phyloP scores from a whole-genome alignment of 2,329 filamentous ascomycete genomes.

The Leptographium galeiforme region DNA sequence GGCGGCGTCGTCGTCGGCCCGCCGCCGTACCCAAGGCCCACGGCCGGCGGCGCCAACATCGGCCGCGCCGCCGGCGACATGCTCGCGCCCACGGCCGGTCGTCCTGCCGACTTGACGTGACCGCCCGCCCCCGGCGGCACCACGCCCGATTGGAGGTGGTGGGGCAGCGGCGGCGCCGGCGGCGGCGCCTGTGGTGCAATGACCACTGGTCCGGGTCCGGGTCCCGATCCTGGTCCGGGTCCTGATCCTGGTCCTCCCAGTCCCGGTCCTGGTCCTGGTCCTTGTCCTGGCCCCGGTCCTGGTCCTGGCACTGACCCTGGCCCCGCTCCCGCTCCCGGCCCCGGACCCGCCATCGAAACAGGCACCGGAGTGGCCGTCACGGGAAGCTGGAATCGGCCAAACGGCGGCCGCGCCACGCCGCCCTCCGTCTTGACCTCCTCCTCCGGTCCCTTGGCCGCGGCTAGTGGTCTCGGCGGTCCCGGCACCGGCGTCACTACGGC shows the following conservation, averaged over 20 bases:
- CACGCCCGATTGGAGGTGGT: background rate
- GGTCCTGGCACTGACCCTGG: no score
- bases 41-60: constrained; percentile 29
- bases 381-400: constrained; percentile 15
- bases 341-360: no score
- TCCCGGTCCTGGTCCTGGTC: constrained; percentile 3
- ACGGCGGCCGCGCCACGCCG: constrained; percentile 2
- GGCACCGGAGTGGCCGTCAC: background rate
- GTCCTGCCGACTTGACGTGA: no score
- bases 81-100: background rate
- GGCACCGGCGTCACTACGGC: constrained; percentile 21
- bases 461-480: background rate
- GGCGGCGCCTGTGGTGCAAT: constrained; percentile 17
- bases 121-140: background rate
- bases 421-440: constrained; percentile 28
- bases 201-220: constrained; percentile 11
- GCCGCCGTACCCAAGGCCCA: constrained; percentile 3
- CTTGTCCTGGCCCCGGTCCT: no score
- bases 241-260: no score
- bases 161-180: background rate
- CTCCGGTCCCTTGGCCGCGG: background rate
- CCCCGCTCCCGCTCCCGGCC: no score
- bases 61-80: background rate
- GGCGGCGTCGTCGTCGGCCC: constrained; percentile 7
- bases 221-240: no score